Evolutionary conservation across 2,329 filamentous ascomycete species (phyloP).

Genomic region (Coniochaeta ligniaria): DNA sequence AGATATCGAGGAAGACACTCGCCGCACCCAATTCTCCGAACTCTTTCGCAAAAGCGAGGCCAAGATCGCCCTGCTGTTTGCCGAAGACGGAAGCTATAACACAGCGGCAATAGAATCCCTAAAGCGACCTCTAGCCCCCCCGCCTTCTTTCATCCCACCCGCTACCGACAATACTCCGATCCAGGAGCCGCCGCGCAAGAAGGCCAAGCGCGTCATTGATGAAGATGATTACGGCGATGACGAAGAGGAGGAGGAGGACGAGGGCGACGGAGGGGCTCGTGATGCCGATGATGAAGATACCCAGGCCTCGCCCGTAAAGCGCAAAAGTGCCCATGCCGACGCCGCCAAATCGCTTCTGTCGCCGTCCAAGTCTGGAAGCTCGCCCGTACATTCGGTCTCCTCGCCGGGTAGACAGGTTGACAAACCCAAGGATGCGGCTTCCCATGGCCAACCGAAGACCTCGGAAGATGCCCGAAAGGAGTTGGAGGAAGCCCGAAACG

Average conservation of each 20-base stretch:
- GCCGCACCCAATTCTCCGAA: slow-evolving; percentile 68
- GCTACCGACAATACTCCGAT: slow-evolving; percentile 52
- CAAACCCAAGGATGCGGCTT: slow-evolving; percentile 41
- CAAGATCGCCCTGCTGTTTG: slow-evolving; percentile 70
- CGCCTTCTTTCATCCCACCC: slow-evolving; percentile 37
- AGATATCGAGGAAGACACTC: slow-evolving; percentile 61
- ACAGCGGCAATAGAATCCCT: slow-evolving; percentile 45
- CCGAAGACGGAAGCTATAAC: slow-evolving; percentile 47
- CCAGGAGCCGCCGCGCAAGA: slow-evolving; percentile 61
- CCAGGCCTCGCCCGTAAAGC: slow-evolving; percentile 43
- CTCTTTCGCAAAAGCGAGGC: slow-evolving; percentile 72
- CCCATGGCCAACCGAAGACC: slow-evolving; percentile 54
- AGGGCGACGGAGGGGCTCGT: not conserved
- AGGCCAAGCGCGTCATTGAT: slow-evolving; percentile 69
- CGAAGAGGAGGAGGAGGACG: slow-evolving; percentile 27
- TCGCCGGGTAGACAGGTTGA: slow-evolving; percentile 52
- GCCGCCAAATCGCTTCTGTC: slow-evolving; percentile 56
- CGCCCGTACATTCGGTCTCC: slow-evolving; percentile 53
- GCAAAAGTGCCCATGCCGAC: slow-evolving; percentile 38
- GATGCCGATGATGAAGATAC: slow-evolving; percentile 38
- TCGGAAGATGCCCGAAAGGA: slow-evolving; percentile 88
- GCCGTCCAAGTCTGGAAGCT: slow-evolving; percentile 64
- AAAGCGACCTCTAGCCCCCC: slow-evolving; percentile 27
- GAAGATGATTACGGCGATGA: slow-evolving; percentile 79
- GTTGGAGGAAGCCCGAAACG: slow-evolving; percentile 84